Base-by-base conservation (phyloP, 768 basidiomycete species). In the Pleurotus sapidus region DNA sequence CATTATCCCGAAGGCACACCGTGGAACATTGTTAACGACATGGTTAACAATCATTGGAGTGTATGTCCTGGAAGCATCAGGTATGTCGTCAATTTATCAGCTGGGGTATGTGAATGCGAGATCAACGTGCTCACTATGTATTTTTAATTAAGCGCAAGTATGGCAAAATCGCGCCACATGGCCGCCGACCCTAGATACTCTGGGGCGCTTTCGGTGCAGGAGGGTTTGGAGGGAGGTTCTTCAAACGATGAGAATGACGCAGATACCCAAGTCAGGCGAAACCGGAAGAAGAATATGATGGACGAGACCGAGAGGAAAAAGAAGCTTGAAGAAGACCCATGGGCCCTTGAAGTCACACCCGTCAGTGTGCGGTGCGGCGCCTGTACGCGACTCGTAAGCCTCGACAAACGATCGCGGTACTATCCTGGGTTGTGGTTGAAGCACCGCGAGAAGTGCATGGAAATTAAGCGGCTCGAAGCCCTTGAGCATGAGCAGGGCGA, bases 381-480 rank as follows among this genome's bases (percentile, higher is more conserved):
- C 14, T 67, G 66, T 46, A 34, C 34, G 15, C 58, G 58, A 30
- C 57, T 49, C 1, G 60, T 64, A 25, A 63, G 57, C 18, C 59
- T 67, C n/a, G 66, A 67, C 23, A 64, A 59, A 27, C 57, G 65
- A 14, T 56, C 59, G 9, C 50, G 57, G 15, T 67, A 66, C 46
- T 67, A 67, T 47, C 60, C 60, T 38, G 64, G 65, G 20, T 57
- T 64, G 20, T 67, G 66, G 66, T 11, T 53, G 3, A 67, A 67
- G 48, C 66, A 67, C 46, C 59, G 60, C 15, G 55, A 56, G 15
- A 60, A 60, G 49, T 67, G 66, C 34, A 48, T 18, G 17, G 59
- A 61, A 18, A 58, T 65, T 18, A 56, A 60, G 58, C 51, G 51
- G 8, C 25, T 54, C 12, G 51, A 54, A 42, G 51, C 51, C 39